Evolutionary conservation across 1,139 yeast species (phyloP), one percentile per base, ranked within the genome.

Genomic region (Yamadazyma oceani): DNA sequence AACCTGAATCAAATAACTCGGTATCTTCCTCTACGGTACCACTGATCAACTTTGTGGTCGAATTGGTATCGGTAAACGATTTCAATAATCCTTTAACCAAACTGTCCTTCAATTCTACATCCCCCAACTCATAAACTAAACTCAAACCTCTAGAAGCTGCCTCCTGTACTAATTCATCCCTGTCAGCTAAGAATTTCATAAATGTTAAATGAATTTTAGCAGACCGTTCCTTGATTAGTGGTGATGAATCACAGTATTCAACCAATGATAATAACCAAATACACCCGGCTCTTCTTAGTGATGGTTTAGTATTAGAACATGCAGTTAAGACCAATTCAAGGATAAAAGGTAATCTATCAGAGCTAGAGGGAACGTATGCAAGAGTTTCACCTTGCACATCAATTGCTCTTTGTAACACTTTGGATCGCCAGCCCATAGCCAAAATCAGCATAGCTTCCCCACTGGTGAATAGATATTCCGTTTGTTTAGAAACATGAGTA

Each of bases 141-240:
- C 90, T 80, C 38, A 92, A 68, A 2, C 97, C 98, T 50, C 95
- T 71, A 0, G 96, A 83, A 0, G 97, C 97, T 11, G 95, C 76
- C 46, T 92, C 97, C 55, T 90, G 97, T 15, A 90, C 71, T 19
- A 89, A 64, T 31, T 90, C 96, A 54, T 89, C 96, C 40, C 82
- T 67, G 45, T 85, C 94, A 1, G 86, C 81, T 41, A 89, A 67
- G 51, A 85, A 85, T 43, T 74, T 70, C 86, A 84, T 76, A 50
- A 92, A 89, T 0, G 85, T 65, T 8, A 75, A 55, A 55, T 92
- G 97, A 29, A 89, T 78, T 28, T 72, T 75, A 5, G 73, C 61
- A 1, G 87, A 64, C 14, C 64, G 64, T 1, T 60, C 64, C 38
- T 63, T 58, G 1, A 85, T 62, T 0, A 58, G 58, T 0, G 66